phyloP scores from a whole-genome alignment of 1,284 basidiomycete genomes.

The Filobasidium uniguttulatum region DNA sequence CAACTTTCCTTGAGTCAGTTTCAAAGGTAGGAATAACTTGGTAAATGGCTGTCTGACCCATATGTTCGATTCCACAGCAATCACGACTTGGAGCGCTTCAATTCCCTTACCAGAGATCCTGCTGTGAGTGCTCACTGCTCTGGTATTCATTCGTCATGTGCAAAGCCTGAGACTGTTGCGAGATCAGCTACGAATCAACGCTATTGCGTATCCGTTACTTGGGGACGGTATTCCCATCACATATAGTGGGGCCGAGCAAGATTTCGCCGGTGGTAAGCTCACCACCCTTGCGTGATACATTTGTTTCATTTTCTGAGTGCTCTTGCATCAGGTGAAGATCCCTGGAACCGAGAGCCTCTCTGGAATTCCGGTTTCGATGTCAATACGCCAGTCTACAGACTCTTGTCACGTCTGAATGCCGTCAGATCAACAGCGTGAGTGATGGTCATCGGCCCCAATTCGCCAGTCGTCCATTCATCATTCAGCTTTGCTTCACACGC shows the following conservation, averaged over 20 bases:
- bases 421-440: constrained; percentile 45
- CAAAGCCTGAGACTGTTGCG: background rate
- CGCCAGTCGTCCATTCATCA: background rate
- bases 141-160: background rate
- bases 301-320: too few species aligned
- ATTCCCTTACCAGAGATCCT: constrained; percentile 17
- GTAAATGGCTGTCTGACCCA: background rate
- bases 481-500: background rate
- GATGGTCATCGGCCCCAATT: too few species aligned
- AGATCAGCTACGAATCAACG: constrained; percentile 35
- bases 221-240: constrained; percentile 45
- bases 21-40: background rate
- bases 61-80: constrained; percentile 24
- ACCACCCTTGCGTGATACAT: too few species aligned
- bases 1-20: constrained; percentile 38
- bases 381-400: constrained; percentile 39
- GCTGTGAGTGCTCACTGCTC: constrained; percentile 19
- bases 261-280: constrained; percentile 20
- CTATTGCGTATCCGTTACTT: constrained; percentile 38
- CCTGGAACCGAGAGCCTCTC: constrained; percentile 35
- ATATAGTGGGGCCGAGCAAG: constrained; percentile 45
- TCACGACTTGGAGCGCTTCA: constrained; percentile 27
- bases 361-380: constrained; percentile 39
- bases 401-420: constrained; percentile 47
- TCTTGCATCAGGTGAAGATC: constrained; percentile 39